Base-by-base conservation (phyloP, 1,139 yeast genomes). In the Eremothecium cymbalariae region DNA sequence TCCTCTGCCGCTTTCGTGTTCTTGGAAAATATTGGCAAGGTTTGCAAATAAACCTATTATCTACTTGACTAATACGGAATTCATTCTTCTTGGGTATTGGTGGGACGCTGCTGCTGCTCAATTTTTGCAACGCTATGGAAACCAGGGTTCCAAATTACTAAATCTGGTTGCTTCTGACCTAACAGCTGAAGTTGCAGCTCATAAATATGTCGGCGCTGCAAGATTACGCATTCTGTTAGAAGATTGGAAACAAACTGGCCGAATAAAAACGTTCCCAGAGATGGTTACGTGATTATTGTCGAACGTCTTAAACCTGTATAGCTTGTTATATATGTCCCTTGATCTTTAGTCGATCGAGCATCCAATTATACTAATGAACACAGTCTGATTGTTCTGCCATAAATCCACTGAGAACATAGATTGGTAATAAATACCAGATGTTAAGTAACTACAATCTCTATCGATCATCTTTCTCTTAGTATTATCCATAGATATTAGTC, bases 41-140 rank as follows among this genome's bases (percentile, higher is more conserved):
- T 59, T 75, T 39, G 63, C 80, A 27, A 88, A 90, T 55, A 65
- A 71, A 1, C 68, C 73, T 2, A 24, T 50, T 4, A 58, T 60
- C 0, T 53, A 71, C 8, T 53, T 85, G 9, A 64, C 74, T 0
- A 79, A 85, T 45, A 72, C 81, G 0, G 94, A 86, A 53, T 88
- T 70, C 53, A 67, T 77, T 0, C 71, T 82, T 2, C 69, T 78
- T 6, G 77, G 86, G 2, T 73, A 82, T 27, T 88, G 96, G 95
- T 85, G 96, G 95, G 98, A 93, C 45, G 76, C 88, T 5, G 69
- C 81, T 28, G 90, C 84, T 1, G 47, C 47, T 9, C 64, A 72
- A 29, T 73, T 90, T 39, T 39, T 67, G 6, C 51, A 55, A 8
- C 67, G 67, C 1, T 93, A 76, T 55, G 86, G 88, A 1, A 57